phyloP scores from a whole-genome alignment of 2,329 filamentous ascomycete species.

The Cucurbitaria berberidis region DNA sequence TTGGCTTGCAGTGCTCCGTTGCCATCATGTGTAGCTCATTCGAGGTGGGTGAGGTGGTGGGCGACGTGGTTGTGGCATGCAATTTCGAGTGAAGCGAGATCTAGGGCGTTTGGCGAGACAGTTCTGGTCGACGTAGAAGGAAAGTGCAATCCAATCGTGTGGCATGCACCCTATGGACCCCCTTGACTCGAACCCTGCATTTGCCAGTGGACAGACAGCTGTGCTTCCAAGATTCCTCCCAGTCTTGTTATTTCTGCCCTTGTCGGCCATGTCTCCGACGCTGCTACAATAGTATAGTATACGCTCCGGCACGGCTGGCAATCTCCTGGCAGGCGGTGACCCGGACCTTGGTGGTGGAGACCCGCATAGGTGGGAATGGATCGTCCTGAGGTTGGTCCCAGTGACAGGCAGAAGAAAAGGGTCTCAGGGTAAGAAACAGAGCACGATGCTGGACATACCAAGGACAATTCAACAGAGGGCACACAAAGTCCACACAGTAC shows the following conservation, averaged over 20 bases:
- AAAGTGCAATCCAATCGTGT: slow-evolving; percentile 12
- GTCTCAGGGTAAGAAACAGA: slow-evolving; percentile 10
- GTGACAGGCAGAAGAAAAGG: slow-evolving; percentile 5
- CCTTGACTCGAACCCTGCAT: slow-evolving; percentile 10
- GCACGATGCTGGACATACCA: slow-evolving; percentile 33
- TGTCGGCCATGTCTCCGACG: not conserved
- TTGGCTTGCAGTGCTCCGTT: not conserved
- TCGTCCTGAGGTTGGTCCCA: not conserved
- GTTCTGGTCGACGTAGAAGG: slow-evolving; percentile 14
- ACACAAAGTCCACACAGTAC: slow-evolving; percentile 23
- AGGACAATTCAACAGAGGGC: slow-evolving; percentile 27
- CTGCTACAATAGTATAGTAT: not conserved
- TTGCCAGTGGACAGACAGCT: not conserved
- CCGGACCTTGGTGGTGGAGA: not conserved
- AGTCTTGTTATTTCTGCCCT: not conserved
- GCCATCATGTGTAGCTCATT: slow-evolving; percentile 1
- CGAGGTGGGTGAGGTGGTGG: not conserved
- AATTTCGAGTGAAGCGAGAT: slow-evolving; percentile 14
- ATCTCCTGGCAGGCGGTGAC: not conserved
- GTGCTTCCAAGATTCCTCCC: not conserved
- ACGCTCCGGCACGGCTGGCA: not conserved
- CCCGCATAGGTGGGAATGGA: slow-evolving; percentile 2
- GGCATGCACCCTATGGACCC: slow-evolving; percentile 10
- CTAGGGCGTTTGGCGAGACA: slow-evolving; percentile 12
- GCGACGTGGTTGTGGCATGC: slow-evolving; percentile 19